Conservation (phyloP, 495 filamentous ascomycete genomes). For the Lentithecium fluviatile region DNA sequence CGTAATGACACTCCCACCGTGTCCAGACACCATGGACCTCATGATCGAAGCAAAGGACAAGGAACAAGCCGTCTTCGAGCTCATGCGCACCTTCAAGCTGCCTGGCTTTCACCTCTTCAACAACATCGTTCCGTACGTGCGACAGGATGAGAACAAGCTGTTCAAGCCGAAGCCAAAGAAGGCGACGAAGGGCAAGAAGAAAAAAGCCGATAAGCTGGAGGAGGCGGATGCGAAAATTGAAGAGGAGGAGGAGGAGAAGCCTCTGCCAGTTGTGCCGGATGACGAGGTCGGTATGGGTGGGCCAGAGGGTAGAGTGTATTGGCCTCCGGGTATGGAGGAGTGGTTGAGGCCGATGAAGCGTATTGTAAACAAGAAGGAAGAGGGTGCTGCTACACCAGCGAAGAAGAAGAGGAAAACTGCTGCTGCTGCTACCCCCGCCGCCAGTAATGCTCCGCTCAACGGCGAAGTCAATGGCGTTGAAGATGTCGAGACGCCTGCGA, state of each 20-base stretch:
- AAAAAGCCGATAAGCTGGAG: conserved; percentile 47
- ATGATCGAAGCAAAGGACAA: conserved; percentile 99
- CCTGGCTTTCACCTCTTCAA: conserved; percentile 73
- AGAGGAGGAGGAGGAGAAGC: conserved; percentile 32
- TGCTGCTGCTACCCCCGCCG: conserved; percentile 11
- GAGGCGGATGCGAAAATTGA: conserved; percentile 50
- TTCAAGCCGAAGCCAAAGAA: conserved; percentile 51
- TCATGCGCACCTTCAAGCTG: conserved; percentile 83
- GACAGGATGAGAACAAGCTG: conserved; percentile 74
- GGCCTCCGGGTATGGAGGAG: conserved; percentile 85
- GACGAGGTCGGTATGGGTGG: conserved; percentile 88
- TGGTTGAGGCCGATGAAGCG: conserved; percentile 82
- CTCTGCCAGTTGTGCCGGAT: conserved; percentile 52
- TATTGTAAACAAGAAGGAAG: conserved; percentile 61
- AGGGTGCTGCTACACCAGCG: conserved; percentile 30
- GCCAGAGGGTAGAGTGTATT: conserved; percentile 81
- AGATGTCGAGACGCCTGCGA: conserved; percentile 9
- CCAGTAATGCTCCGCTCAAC: conserved; percentile 8
- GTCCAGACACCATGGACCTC: conserved; percentile 77
- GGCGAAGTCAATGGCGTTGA: conserved; percentile 7
- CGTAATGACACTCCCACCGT: conserved; percentile 76
- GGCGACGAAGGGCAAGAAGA: conserved; percentile 45
- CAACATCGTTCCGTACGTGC: conserved; percentile 73
- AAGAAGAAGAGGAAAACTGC: conserved; percentile 34
- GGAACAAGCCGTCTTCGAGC: conserved; percentile 92